Conservation (phyloP, 1,284 basidiomycete genomes). For the Puccinia coronata region DNA sequence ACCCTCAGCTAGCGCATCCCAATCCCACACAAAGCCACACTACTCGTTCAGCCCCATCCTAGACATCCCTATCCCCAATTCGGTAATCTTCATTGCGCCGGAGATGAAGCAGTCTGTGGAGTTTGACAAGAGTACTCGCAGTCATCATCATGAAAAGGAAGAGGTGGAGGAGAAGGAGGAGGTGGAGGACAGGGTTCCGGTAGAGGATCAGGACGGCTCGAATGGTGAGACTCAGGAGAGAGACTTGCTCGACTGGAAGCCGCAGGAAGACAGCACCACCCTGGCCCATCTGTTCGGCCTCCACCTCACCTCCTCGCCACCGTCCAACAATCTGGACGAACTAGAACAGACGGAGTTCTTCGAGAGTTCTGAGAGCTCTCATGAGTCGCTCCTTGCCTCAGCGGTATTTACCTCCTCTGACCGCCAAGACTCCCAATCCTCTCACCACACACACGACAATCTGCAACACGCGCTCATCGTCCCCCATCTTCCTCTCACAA, state of each 20-base stretch:
- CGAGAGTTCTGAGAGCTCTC: no score
- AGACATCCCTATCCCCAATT: neutral
- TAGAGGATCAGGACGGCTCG: neutral
- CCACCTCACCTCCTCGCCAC: neutral
- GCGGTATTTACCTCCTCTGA: no score
- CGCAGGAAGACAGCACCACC: neutral
- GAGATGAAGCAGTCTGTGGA: neutral
- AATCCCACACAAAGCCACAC: neutral
- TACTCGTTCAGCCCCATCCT: neutral
- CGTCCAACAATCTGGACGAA: neutral
- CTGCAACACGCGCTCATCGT: neutral
- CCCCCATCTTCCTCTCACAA: neutral
- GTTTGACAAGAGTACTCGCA: neutral
- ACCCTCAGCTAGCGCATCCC: neutral
- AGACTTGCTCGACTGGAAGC: neutral
- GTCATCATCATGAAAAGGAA: no score
- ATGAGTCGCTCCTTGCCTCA: no score
- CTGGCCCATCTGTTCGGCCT: neutral
- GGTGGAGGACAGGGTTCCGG: neutral
- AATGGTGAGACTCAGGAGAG: neutral
- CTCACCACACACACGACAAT: neutral
- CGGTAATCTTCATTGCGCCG: neutral
- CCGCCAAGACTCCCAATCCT: neutral
- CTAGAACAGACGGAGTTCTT: neutral
- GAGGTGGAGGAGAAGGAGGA: no score